phyloP scores from a whole-genome alignment of 345 rosid genomes.

The Citrus mangshanensis region DNA sequence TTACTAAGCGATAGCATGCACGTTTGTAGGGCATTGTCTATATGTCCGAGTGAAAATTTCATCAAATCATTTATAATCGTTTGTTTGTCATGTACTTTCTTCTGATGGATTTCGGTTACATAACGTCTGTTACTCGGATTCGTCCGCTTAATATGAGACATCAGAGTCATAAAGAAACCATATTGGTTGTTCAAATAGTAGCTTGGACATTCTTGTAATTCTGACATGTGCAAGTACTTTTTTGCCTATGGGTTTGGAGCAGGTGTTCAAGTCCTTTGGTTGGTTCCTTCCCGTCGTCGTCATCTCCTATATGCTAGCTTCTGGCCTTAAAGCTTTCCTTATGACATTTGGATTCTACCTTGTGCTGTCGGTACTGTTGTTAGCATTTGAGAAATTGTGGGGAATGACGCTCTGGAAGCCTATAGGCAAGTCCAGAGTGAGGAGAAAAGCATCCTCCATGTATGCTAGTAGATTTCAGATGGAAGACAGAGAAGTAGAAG shows the following conservation, averaged over 20 bases:
- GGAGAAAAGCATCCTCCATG: slow-evolving; percentile 24
- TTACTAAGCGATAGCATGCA: neutral
- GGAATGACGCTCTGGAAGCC: slow-evolving; percentile 22
- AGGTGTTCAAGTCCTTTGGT: slow-evolving; percentile 60
- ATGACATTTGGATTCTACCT: slow-evolving; percentile 34
- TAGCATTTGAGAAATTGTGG: slow-evolving; percentile 29
- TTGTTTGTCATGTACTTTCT: neutral
- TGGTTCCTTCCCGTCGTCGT: slow-evolving; percentile 49
- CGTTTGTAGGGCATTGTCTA: neutral
- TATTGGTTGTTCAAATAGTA: neutral
- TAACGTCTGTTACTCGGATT: neutral
- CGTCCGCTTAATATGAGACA: neutral
- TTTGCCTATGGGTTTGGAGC: slow-evolving; percentile 26
- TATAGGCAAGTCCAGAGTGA: slow-evolving; percentile 23
- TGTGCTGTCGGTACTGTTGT: slow-evolving; percentile 32
- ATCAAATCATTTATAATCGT: neutral
- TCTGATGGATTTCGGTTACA: neutral
- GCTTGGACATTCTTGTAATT: neutral
- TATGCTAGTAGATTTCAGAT: slow-evolving; percentile 10
- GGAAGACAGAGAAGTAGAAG: slow-evolving; percentile 21
- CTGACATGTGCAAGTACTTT: neutral
- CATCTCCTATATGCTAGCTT: slow-evolving; percentile 35
- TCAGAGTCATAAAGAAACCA: neutral
- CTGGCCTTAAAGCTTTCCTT: slow-evolving; percentile 65
- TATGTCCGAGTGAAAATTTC: neutral